Evolutionary conservation across 78 protist species (phyloP), one percentile per base, ranked within the genome.

Genomic region (Cavenderia fasciculata): DNA sequence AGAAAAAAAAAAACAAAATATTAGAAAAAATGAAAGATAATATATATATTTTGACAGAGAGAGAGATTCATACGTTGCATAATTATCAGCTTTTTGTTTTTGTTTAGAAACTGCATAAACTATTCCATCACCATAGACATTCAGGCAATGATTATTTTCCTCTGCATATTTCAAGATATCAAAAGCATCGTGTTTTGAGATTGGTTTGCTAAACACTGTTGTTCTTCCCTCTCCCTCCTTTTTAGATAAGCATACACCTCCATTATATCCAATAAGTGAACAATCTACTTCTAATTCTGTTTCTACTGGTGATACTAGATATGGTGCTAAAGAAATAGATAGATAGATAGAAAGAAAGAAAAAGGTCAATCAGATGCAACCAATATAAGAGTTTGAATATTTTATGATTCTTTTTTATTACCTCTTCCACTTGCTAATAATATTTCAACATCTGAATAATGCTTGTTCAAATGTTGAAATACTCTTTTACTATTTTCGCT

Each of bases 351-450:
- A n/a, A n/a, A n/a, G n/a, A n/a, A n/a, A n/a, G n/a, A n/a, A n/a
- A n/a, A n/a, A n/a, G n/a, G n/a, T n/a, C n/a, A n/a, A n/a, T n/a
- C n/a, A n/a, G n/a, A n/a, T n/a, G n/a, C n/a, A n/a, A n/a, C n/a
- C n/a, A n/a, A n/a, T n/a, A n/a, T n/a, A n/a, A n/a, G n/a, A n/a
- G n/a, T n/a, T n/a, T n/a, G n/a, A n/a, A n/a, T n/a, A n/a, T n/a
- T n/a, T n/a, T n/a, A n/a, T n/a, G n/a, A n/a, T n/a, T n/a, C n/a
- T n/a, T n/a, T n/a, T n/a, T n/a, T n/a, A n/a, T n/a, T n/a, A n/a
- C n/a, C n/a, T n/a, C 90, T n/a, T 11, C 90, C 90, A 52, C 65
- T 62, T 40, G 78, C 90, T 0, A 82, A 27, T 52, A 68, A 29
- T 0, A 82, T 18, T n/a, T 40, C 31, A 29, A 82, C 71, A 7